Evolutionary conservation across 257 asterid genomes (phyloP), one percentile per base, ranked within the genome.

Genomic region (Hygrophila difformis): DNA sequence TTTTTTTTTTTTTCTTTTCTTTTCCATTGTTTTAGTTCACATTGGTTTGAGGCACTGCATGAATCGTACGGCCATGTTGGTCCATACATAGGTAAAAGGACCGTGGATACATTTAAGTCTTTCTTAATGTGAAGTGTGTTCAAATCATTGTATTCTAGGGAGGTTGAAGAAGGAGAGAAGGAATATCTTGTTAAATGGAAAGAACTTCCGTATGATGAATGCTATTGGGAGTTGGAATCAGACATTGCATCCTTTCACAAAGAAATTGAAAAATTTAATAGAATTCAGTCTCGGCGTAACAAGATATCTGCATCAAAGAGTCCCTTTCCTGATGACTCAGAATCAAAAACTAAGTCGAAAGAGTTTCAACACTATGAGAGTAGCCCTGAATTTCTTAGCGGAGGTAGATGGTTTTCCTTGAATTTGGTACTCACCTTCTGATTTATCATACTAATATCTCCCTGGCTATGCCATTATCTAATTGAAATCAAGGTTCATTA

Each of bases 131-230:
- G 18, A 55, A 6, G 2, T 52, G 56, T 48, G 49, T 48, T 48
- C 43, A 47, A 55, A 55, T 38, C 44, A 56, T 43, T 42, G 45
- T 41, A 61, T 55, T 33, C 51, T 65, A 86, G 94, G 86, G 92
- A 72, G 36, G 61, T 61, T 7, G 93, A 69, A 42, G 93, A 69
- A 42, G 78, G 65, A 35, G 95, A 64, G 33, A 91, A 77, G 59
- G 95, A 91, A 69, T 91, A 82, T 75, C 80, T 79, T 57, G 94
- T 91, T 51, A 91, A 91, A 68, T 91, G 98, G 98, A 91, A 91
- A 71, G 98, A 91, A 66, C 98, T 91, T 63, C 61, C 83, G 6
- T 86, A 91, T 35, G 98, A 91, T 57, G 98, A 91, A 72, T 91
- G 95, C 62, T 69, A 64, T 41, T 91, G 98, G 98, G 98, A 91